These are phyloP conservation scores for Pleurotus citrinopileatus DNA, from an alignment of 768 basidiomycete genomes.

Conservation along the genomic window DNA sequence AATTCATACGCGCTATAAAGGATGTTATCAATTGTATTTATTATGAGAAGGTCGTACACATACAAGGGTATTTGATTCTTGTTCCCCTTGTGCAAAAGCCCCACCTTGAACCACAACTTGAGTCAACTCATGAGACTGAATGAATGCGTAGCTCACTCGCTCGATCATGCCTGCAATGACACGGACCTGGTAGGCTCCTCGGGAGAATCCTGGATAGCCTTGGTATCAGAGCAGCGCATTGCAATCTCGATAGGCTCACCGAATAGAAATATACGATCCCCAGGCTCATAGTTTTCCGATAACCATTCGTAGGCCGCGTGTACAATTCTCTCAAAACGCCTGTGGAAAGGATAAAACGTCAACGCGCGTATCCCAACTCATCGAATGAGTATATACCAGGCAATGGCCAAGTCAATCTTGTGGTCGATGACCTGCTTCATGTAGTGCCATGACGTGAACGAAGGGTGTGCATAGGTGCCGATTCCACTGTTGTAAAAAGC, in stretches of 20 bases:
- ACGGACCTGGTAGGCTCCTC: constrained; percentile 45
- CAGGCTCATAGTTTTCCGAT: constrained; percentile 31
- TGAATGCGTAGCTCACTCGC: constrained; percentile 23
- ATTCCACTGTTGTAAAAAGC: constrained; percentile 32
- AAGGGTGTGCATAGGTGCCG: constrained; percentile 27
- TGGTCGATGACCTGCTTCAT: constrained; percentile 21
- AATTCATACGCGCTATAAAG: constrained; percentile 33
- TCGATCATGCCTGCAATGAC: constrained; percentile 43
- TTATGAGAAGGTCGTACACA: too few relatives aligned
- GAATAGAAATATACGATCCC: constrained; percentile 40
- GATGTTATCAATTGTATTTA: too few relatives aligned
- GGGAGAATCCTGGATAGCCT: constrained; percentile 53
- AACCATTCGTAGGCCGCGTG: constrained; percentile 41
- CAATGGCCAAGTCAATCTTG: constrained; percentile 31
- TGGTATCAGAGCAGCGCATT: too few relatives aligned
- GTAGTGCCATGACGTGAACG: constrained; percentile 15
- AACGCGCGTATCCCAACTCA: too few relatives aligned
- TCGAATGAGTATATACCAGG: constrained; percentile 21
- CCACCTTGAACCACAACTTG: constrained; percentile 26
- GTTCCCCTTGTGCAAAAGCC: constrained; percentile 39
- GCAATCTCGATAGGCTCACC: too few relatives aligned
- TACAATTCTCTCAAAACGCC: constrained; percentile 34
- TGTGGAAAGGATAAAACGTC: background rate
- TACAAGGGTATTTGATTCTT: constrained; percentile 38
- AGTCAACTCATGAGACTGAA: background rate